A percentile compares a stretch with the other conserved stretches of the same genome.
phyloP scores from a whole-genome alignment of 139 green algal genomes.

The Yamagishiella unicocca region DNA sequence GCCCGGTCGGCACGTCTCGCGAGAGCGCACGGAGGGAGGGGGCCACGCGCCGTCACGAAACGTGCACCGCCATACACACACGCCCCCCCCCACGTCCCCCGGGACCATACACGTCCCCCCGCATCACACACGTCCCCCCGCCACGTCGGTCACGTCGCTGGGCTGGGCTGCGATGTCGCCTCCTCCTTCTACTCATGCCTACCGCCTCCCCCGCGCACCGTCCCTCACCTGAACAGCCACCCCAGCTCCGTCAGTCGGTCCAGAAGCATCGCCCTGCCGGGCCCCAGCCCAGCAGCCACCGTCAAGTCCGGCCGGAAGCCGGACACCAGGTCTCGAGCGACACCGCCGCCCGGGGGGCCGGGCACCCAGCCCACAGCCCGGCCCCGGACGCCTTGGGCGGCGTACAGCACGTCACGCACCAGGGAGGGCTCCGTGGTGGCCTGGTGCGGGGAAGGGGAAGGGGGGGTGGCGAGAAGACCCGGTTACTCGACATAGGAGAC shows the following conservation, averaged over 20 bases:
- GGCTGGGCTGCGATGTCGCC: too few relatives aligned
- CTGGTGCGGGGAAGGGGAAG: neutral
- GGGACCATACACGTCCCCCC: neutral
- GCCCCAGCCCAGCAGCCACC: neutral
- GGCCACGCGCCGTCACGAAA: too few relatives aligned
- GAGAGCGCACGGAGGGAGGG: too few relatives aligned
- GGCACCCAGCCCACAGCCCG: neutral
- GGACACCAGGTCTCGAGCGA: neutral
- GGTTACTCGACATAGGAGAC: neutral
- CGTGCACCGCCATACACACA: neutral
- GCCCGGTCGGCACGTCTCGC: too few relatives aligned
- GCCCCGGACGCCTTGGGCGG: slow-evolving; percentile 84
- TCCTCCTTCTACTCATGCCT: too few relatives aligned
- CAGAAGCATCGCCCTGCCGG: slow-evolving; percentile 49
- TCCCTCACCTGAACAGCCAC: slow-evolving; percentile 75
- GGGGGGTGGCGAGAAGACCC: neutral
- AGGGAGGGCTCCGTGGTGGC: slow-evolving; percentile 74
- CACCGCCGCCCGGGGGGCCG: neutral
- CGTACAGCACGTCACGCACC: slow-evolving; percentile 88
- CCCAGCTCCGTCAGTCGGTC: slow-evolving; percentile 78
- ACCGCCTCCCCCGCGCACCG: neutral
- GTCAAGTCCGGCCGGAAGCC: neutral
- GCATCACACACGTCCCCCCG: neutral
- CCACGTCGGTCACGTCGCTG: too few relatives aligned
- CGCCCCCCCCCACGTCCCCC: too few relatives aligned